These are phyloP conservation scores for Rhizopus microsporus DNA, from an alignment of 371 early-diverging fungal genomes.

Conservation along the genomic window DNA sequence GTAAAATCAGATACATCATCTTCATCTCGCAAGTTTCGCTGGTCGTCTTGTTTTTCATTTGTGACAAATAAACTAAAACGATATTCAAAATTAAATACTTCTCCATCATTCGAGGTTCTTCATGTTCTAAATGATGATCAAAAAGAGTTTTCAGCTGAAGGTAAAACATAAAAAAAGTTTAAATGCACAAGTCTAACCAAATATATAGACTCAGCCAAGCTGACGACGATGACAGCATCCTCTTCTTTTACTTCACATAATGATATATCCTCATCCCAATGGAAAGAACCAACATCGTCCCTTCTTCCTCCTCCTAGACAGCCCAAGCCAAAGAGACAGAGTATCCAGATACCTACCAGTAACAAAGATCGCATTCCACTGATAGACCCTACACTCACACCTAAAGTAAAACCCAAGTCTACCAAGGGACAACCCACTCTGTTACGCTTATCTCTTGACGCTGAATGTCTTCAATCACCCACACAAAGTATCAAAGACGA, in stretches of 20 bases:
- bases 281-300: conserved; percentile 13
- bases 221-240: no score
- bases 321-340: conserved; percentile 18
- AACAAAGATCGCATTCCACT: conserved; percentile 2
- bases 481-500: conserved; percentile 5
- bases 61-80: conserved; percentile 17
- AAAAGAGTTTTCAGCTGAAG: background rate
- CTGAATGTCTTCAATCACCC: conserved; percentile 23
- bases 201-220: background rate
- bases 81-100: conserved; percentile 1
- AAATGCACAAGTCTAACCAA: background rate
- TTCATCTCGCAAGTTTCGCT: conserved; percentile 28
- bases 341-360: conserved; percentile 1
- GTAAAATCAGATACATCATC: conserved; percentile 1
- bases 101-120: conserved; percentile 19
- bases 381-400: background rate
- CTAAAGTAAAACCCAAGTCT: conserved; percentile 12
- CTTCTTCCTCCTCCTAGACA: conserved; percentile 31
- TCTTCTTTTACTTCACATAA: no score
- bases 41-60: conserved; percentile 32
- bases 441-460: conserved; percentile 38
- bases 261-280: background rate
- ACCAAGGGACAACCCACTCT: conserved; percentile 18
- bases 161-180: background rate
- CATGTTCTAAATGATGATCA: background rate